Evolutionary conservation across 2,329 filamentous ascomycete genomes (phyloP), one percentile per base, ranked within the genome.

Genomic region (Neofusicoccum laricinum): DNA sequence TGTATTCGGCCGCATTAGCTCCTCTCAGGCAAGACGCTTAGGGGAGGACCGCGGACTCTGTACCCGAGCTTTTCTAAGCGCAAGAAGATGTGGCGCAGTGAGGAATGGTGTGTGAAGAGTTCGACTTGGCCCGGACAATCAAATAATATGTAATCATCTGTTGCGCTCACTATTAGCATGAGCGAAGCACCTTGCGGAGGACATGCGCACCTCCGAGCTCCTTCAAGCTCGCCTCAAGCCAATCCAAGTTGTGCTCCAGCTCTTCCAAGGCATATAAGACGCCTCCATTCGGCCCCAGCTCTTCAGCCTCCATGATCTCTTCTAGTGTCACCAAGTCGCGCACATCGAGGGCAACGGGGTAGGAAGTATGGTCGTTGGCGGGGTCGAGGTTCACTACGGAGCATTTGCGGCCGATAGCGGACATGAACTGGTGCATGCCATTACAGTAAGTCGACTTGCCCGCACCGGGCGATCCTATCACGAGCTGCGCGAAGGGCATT

Each of bases 361-460:
- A 99, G 67, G 87, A 91, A 1, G 93, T 95, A 66, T 90, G 88
- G 73, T 98, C 94, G 82, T 99, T 99, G 63, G 95, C 95, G 30
- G 95, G 95, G 79, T 99, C 95, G 69, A 99, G 89, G 76, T 99
- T 99, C 65, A 97, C 92, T 41, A 98, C 88, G 15, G 92, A 96
- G 81, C 92, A 97, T 77, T 96, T 93, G 64, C 95, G 90, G 66
- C 93, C 93, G 75, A 99, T 97, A 68, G 95, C 94, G 69, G 90
- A 90, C 84, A 98, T 90, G 81, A 99, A 99, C 80, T 99, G 95
- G 74, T 97, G 92, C 91, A 99, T 97, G 75, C 95, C 95, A 87
- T 98, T 92, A 82, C 94, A 98, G 77, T 97, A 97, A 7, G 95
- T 99, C 68, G 93, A 97, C 81, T 99, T 99, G 66, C 95, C 95